These are phyloP conservation scores for Plenodomus biglobosus DNA, from an alignment of 2,329 filamentous ascomycete genomes.

Conservation along the genomic window DNA sequence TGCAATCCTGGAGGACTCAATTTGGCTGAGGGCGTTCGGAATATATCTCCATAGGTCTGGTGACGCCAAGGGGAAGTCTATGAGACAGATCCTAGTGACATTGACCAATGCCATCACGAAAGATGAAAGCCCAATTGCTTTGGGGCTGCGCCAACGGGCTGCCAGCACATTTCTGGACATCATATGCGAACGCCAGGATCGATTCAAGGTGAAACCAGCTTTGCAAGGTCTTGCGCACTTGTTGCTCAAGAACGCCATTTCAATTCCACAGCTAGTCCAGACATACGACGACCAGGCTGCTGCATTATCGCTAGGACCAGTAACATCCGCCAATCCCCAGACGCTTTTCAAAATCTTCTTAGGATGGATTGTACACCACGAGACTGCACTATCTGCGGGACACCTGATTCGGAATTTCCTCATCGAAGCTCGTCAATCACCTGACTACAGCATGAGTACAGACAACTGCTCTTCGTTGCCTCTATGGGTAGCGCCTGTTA, in stretches of 20 bases:
- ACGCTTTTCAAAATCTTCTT: conserved; percentile 34
- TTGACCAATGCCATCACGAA: conserved; percentile 44
- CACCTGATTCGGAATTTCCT: conserved; percentile 43
- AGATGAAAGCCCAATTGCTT: conserved; percentile 20
- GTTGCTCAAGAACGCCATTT: conserved; percentile 61
- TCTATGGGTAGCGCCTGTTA: conserved; percentile 45
- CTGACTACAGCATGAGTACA: conserved; percentile 7
- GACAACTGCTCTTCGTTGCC: conserved; percentile 14
- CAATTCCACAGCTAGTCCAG: conserved; percentile 41
- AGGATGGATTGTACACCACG: conserved; percentile 44
- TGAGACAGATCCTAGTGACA: conserved; percentile 49
- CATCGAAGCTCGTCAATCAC: conserved; percentile 26
- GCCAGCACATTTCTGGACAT: conserved; percentile 56
- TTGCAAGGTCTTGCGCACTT: conserved; percentile 69
- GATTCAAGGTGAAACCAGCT: conserved; percentile 68
- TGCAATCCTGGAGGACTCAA: conserved; percentile 37
- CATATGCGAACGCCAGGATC: conserved; percentile 61
- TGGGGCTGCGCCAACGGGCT: conserved; percentile 30
- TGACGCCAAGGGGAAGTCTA: conserved; percentile 50
- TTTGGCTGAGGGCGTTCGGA: conserved; percentile 45
- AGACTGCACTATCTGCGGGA: conserved; percentile 45
- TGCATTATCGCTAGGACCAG: conserved; percentile 2
- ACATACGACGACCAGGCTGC: conserved; percentile 36
- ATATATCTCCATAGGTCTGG: conserved; percentile 49
- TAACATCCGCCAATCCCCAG: conserved; percentile 9